phyloP scores from a whole-genome alignment of 257 asterid genomes.

The Avicennia marina region DNA sequence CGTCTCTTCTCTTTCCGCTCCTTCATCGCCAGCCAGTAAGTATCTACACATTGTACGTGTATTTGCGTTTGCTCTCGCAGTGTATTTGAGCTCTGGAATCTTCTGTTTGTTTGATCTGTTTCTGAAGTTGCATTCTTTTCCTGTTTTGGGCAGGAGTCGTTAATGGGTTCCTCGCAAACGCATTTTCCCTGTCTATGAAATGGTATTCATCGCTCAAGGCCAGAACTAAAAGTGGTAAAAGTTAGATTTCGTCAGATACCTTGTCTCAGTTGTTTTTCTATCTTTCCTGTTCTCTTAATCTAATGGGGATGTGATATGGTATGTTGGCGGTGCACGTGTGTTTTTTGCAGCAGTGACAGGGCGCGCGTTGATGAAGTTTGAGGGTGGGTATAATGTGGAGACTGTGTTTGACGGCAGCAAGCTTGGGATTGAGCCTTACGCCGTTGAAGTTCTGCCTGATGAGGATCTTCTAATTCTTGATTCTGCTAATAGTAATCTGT shows the following conservation, averaged over 20 bases:
- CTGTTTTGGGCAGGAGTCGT: conserved; percentile 45
- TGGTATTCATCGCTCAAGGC: conserved; percentile 69
- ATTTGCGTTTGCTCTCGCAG: too few species aligned
- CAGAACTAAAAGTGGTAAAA: conserved; percentile 67
- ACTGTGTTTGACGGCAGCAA: conserved; percentile 97
- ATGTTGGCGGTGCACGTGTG: too few species aligned
- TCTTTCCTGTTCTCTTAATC: conserved; percentile 2
- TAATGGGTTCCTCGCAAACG: conserved; percentile 72
- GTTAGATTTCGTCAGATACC: conserved; percentile 13
- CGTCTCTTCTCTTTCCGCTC: conserved; percentile 47
- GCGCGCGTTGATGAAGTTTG: conserved; percentile 90
- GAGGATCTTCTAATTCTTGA: conserved; percentile 89
- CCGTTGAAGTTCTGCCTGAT: conserved; percentile 64
- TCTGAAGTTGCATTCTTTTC: neutral
- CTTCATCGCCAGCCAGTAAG: conserved; percentile 82
- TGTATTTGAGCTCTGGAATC: conserved; percentile 4
- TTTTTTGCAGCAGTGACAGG: conserved; percentile 69
- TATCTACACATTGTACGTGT: conserved; percentile 26
- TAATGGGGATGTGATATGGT: neutral
- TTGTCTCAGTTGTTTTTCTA: neutral
- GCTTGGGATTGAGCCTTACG: conserved; percentile 86
- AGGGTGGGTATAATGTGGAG: conserved; percentile 87
- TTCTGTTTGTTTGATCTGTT: conserved; percentile 43
- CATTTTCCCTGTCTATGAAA: conserved; percentile 65
- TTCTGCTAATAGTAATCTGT: conserved; percentile 80